phyloP scores from a whole-genome alignment of 1,284 basidiomycete species.

The Clitocybe nebularis region DNA sequence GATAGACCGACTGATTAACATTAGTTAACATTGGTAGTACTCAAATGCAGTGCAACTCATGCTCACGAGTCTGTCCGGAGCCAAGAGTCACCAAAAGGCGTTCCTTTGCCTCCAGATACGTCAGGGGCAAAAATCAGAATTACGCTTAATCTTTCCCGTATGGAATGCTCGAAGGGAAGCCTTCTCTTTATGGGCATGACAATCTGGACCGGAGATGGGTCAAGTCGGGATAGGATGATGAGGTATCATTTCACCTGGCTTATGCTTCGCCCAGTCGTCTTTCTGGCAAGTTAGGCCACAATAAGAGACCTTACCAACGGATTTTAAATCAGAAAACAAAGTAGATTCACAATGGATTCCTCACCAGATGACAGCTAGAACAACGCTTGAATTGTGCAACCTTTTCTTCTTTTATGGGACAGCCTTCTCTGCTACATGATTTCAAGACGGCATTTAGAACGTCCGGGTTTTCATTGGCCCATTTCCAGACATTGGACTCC shows the following conservation, averaged over 20 bases:
- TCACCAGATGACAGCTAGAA: slow-evolving; percentile 26
- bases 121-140: too few relatives aligned
- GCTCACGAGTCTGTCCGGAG: too few relatives aligned
- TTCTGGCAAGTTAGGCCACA: slow-evolving; percentile 37
- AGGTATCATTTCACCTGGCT: slow-evolving; percentile 22
- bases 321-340: not conserved
- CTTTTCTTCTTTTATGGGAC: slow-evolving; percentile 21
- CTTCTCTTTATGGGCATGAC: too few relatives aligned
- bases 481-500: slow-evolving; percentile 36
- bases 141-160: too few relatives aligned
- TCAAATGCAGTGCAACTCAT: too few relatives aligned
- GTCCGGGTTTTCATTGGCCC: slow-evolving; percentile 33
- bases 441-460: slow-evolving; percentile 28
- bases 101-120: too few relatives aligned
- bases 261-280: slow-evolving; percentile 35
- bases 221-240: too few relatives aligned
- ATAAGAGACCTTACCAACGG: slow-evolving; percentile 26
- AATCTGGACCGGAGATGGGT: too few relatives aligned
- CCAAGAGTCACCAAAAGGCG: too few relatives aligned
- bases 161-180: too few relatives aligned
- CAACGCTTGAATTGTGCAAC: slow-evolving; percentile 33
- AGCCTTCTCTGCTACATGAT: slow-evolving; percentile 24
- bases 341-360: not conserved
- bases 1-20: too few relatives aligned
- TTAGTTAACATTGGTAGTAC: too few relatives aligned